Evolutionary conservation across 805 yeast species (phyloP).

Genomic region (Metschnikowia reukaufii): DNA sequence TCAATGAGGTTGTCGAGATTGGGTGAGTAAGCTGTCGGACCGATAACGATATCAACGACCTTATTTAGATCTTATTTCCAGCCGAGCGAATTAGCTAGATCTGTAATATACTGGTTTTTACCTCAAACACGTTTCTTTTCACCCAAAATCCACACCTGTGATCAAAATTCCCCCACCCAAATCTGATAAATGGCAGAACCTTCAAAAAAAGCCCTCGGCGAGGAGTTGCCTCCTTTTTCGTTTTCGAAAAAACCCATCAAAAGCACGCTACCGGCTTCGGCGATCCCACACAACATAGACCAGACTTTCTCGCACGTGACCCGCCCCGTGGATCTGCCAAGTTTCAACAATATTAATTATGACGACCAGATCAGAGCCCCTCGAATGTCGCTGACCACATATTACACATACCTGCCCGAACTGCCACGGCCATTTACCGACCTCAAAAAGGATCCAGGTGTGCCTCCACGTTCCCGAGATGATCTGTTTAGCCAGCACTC

Average conservation of each 20-base stretch:
- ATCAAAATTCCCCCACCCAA: too few relatives aligned
- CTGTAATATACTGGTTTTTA: too few relatives aligned
- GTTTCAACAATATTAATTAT: slow-evolving; percentile 36
- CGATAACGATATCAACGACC: not conserved
- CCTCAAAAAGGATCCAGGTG: not conserved
- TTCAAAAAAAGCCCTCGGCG: slow-evolving; percentile 7
- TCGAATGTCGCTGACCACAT: slow-evolving; percentile 42
- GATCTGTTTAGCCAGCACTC: not conserved
- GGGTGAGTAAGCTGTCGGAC: not conserved
- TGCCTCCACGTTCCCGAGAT: not conserved
- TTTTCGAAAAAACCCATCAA: slow-evolving; percentile 21
- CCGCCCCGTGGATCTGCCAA: slow-evolving; percentile 15
- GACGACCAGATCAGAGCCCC: slow-evolving; percentile 59
- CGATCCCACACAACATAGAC: slow-evolving; percentile 13
- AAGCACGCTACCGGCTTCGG: slow-evolving; percentile 11
- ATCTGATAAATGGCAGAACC: slow-evolving; percentile 1
- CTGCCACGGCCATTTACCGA: slow-evolving; percentile 19
- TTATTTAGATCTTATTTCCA: not conserved
- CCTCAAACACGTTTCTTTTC: too few relatives aligned
- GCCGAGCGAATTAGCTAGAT: too few relatives aligned
- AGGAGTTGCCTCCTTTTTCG: slow-evolving; percentile 21
- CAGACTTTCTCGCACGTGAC: slow-evolving; percentile 1
- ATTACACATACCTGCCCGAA: slow-evolving; percentile 26
- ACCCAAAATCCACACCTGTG: too few relatives aligned
- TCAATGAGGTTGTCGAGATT: slow-evolving; percentile 8